Evolutionary conservation across 768 basidiomycete species (phyloP).

Genomic region (Paxillus involutus): DNA sequence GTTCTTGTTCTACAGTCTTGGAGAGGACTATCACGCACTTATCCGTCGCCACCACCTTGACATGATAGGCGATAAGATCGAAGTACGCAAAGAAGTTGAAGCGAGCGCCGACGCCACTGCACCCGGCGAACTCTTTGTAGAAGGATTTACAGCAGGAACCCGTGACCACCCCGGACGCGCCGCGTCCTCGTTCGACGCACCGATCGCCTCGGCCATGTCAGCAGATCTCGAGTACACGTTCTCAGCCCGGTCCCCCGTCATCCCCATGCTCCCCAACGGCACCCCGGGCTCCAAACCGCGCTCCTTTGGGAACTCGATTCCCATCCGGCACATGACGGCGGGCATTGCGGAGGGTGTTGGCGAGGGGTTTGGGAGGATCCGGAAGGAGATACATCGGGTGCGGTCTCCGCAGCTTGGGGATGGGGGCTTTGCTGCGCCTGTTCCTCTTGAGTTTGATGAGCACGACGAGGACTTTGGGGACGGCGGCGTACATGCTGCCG

Average conservation of each 20-base stretch:
- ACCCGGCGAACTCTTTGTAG: slow-evolving; percentile 50
- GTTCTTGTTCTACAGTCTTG: slow-evolving; percentile 75
- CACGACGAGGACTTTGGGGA: slow-evolving; percentile 62
- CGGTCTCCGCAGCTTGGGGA: slow-evolving; percentile 43
- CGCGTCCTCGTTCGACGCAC: slow-evolving; percentile 65
- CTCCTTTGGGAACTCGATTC: slow-evolving; percentile 46
- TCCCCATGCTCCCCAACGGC: slow-evolving; percentile 86
- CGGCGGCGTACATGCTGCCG: slow-evolving; percentile 15
- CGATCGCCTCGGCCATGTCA: slow-evolving; percentile 70
- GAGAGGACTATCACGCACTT: slow-evolving; percentile 80
- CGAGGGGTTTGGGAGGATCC: slow-evolving; percentile 58
- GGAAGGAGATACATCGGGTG: slow-evolving; percentile 54
- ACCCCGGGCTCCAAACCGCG: slow-evolving; percentile 39
- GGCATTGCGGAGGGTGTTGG: slow-evolving; percentile 56
- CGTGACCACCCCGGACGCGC: slow-evolving; percentile 44
- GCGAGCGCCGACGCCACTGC: slow-evolving; percentile 50
- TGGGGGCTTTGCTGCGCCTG: slow-evolving; percentile 23
- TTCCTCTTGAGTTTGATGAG: slow-evolving; percentile 60
- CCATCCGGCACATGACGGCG: slow-evolving; percentile 52
- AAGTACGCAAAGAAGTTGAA: slow-evolving; percentile 72
- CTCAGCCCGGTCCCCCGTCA: slow-evolving; percentile 38
- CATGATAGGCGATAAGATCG: slow-evolving; percentile 55
- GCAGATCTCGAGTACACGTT: slow-evolving; percentile 55
- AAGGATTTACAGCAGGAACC: slow-evolving; percentile 42
- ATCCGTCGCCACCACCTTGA: slow-evolving; percentile 63